A percentile compares a stretch with the other conserved stretches of the same genome.
Evolutionary conservation across 169 alveolate genomes (phyloP).

Genomic region (Plasmodium vinckei): DNA sequence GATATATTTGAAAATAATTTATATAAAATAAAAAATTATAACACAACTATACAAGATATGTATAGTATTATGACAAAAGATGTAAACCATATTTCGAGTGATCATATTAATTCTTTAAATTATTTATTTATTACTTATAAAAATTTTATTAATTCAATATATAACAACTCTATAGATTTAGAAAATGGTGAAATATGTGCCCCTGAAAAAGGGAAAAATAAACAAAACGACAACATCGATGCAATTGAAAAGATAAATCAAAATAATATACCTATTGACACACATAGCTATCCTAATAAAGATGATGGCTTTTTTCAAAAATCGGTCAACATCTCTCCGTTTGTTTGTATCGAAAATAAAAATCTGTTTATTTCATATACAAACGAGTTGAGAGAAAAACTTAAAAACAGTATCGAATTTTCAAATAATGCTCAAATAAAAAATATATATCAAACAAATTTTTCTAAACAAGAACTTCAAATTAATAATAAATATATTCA

Average conservation of each 20-base stretch:
- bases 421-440: conserved; percentile 12
- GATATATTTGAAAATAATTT: conserved; percentile 14
- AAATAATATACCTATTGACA: too few relatives aligned
- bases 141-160: conserved; percentile 29
- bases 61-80: conserved; percentile 34
- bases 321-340: conserved; percentile 28
- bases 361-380: conserved; percentile 14
- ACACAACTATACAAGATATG: conserved; percentile 37
- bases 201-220: background rate
- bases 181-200: background rate
- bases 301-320: background rate
- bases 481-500: conserved; percentile 35
- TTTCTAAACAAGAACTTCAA: conserved; percentile 24
- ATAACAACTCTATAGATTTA: conserved; percentile 3
- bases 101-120: conserved; percentile 13
- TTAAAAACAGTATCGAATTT: conserved; percentile 12
- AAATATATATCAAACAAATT: conserved; percentile 38
- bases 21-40: conserved; percentile 29
- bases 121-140: conserved; percentile 28
- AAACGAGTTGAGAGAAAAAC: conserved; percentile 23
- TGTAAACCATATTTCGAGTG: background rate
- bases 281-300: too few relatives aligned
- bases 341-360: background rate
- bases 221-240: background rate
- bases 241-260: too few relatives aligned